phyloP scores from a whole-genome alignment of 176 grass and related monocot species.

The Triticum timopheevii region DNA sequence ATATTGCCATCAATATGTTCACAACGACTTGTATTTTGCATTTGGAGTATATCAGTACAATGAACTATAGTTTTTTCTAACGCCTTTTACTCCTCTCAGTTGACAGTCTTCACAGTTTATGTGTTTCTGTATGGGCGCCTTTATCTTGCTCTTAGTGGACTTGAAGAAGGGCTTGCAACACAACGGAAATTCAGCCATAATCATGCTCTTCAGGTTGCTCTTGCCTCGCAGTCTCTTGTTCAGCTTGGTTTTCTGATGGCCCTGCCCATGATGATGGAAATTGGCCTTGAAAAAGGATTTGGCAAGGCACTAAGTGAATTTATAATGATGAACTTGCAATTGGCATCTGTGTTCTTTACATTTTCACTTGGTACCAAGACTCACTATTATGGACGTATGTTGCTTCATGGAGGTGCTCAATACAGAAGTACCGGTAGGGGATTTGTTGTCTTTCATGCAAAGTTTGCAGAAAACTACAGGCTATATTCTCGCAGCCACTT shows the following conservation, averaged over 20 bases:
- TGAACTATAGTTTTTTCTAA: conserved; percentile 16
- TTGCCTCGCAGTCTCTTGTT: conserved; percentile 92
- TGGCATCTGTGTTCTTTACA: conserved; percentile 86
- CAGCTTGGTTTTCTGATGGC: conserved; percentile 97
- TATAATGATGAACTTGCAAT: conserved; percentile 89
- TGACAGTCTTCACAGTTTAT: conserved; percentile 91
- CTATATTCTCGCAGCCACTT: conserved; percentile 98
- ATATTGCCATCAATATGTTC: conserved; percentile 14
- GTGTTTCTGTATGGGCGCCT: conserved; percentile 90
- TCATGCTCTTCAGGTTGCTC: conserved; percentile 77
- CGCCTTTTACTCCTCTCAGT: conserved; percentile 43
- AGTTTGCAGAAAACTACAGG: conserved; percentile 95
- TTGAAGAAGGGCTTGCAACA: conserved; percentile 73
- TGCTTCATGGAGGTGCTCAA: conserved; percentile 92
- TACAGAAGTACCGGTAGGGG: conserved; percentile 81
- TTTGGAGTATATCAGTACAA: not conserved
- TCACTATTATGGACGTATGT: conserved; percentile 89
- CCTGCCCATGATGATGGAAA: conserved; percentile 98
- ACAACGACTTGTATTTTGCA: conserved; percentile 10
- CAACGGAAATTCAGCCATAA: conserved; percentile 80
- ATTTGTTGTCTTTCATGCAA: conserved; percentile 97
- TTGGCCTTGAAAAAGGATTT: conserved; percentile 94
- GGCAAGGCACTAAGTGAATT: conserved; percentile 82
- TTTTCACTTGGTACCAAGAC: conserved; percentile 95
- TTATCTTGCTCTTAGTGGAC: conserved; percentile 96